A percentile compares a stretch with the other conserved stretches of the same genome.
phyloP scores from a whole-genome alignment of 805 yeast genomes.

The Starmera quercuum region DNA sequence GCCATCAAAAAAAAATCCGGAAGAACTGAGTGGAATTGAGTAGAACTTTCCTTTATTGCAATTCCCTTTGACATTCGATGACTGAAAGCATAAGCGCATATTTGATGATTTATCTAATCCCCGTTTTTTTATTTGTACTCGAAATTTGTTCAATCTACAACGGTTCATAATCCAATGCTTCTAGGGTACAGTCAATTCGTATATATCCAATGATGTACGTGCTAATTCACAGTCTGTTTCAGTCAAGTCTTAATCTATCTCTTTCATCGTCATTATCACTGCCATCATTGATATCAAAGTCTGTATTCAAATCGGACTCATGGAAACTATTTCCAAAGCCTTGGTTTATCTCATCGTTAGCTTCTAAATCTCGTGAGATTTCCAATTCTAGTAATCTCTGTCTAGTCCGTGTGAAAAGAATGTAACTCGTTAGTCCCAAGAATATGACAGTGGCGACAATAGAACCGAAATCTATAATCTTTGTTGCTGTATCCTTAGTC shows the following conservation, averaged over 20 bases:
- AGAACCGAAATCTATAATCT: conserved; percentile 55
- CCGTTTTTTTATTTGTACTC: too few relatives aligned
- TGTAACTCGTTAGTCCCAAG: conserved; percentile 52
- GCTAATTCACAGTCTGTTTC: too few relatives aligned
- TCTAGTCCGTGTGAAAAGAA: conserved; percentile 52
- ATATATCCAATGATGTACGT: too few relatives aligned
- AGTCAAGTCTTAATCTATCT: neutral
- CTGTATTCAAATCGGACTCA: neutral
- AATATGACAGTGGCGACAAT: conserved; percentile 49
- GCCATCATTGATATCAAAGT: conserved; percentile 2
- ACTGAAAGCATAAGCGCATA: too few relatives aligned
- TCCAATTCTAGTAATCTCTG: conserved; percentile 26
- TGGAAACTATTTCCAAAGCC: conserved; percentile 9
- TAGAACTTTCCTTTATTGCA: too few relatives aligned
- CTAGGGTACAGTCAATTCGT: too few relatives aligned
- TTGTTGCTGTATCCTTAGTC: conserved; percentile 39
- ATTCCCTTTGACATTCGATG: too few relatives aligned
- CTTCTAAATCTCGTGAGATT: conserved; percentile 9
- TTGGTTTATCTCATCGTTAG: conserved; percentile 3
- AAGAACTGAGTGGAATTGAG: too few relatives aligned
- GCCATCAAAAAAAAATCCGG: too few relatives aligned
- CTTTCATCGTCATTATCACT: conserved; percentile 6
- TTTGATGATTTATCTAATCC: too few relatives aligned
- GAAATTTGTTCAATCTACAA: too few relatives aligned
- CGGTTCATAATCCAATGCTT: too few relatives aligned